Conservation (phyloP, 163 green algal genomes). For the Chloroidium sp. region DNA sequence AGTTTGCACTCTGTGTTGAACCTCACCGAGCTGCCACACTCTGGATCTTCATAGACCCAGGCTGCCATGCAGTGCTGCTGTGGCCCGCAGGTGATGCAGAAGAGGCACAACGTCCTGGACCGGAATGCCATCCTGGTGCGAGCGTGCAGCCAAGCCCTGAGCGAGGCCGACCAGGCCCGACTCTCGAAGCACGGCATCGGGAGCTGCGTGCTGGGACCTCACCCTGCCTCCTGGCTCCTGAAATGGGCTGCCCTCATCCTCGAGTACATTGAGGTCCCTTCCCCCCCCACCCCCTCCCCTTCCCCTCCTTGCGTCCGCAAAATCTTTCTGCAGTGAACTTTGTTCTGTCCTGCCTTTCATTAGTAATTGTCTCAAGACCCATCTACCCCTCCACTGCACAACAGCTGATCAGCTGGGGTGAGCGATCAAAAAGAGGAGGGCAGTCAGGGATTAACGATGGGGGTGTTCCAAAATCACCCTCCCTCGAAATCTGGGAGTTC, state of each 20-base stretch:
- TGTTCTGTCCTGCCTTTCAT: too few species aligned
- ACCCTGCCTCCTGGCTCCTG: conserved; percentile 53
- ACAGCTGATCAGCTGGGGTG: too few species aligned
- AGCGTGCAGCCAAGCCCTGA: conserved; percentile 50
- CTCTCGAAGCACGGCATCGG: conserved; percentile 35
- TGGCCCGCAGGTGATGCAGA: conserved; percentile 53
- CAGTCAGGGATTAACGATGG: too few species aligned
- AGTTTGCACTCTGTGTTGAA: neutral
- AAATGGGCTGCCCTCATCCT: conserved; percentile 65
- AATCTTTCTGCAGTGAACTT: too few species aligned
- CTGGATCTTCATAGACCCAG: neutral
- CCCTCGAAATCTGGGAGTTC: too few species aligned
- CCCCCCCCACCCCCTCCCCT: too few species aligned
- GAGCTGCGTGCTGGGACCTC: conserved; percentile 8
- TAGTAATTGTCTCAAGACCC: too few species aligned
- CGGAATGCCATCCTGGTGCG: conserved; percentile 66
- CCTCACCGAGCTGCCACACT: neutral
- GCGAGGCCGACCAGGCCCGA: conserved; percentile 35
- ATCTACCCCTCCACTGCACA: too few species aligned
- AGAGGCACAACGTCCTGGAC: conserved; percentile 76
- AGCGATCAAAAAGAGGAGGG: too few species aligned
- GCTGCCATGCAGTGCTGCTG: too few species aligned
- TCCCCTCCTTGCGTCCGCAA: too few species aligned
- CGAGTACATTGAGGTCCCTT: conserved; percentile 44
- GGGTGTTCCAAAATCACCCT: too few species aligned